Evolutionary conservation across 192 early-diverging fungal species (phyloP).

Genomic region (Obelidium mucronatum): DNA sequence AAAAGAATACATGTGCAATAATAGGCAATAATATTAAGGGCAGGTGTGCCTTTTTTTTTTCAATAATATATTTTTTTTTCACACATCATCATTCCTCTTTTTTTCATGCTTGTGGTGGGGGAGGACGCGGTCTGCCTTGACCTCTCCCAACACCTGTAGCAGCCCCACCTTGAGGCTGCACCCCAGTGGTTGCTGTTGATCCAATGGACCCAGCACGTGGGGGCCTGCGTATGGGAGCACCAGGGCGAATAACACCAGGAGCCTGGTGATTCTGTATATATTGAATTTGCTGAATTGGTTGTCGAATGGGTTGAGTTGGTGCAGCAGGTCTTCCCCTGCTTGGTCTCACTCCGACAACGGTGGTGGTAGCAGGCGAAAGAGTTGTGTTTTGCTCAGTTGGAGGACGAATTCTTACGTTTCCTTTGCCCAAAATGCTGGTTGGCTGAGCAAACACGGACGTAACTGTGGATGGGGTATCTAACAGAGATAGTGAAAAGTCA

Average conservation of each 20-base stretch:
- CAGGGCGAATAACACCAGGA: background rate
- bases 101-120: background rate
- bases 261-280: background rate
- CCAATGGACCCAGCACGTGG: background rate
- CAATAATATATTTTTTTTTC: background rate
- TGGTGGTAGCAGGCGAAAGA: background rate
- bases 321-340: background rate
- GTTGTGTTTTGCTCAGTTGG: background rate
- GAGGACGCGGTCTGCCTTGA: background rate
- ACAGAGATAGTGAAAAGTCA: too few species aligned
- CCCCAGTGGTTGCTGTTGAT: background rate
- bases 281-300: background rate
- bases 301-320: background rate
- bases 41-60: background rate
- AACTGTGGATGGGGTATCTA: background rate
- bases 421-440: background rate
- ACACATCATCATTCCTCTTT: background rate
- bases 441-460: background rate
- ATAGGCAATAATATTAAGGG: background rate
- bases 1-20: too few species aligned
- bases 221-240: background rate
- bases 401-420: background rate
- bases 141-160: background rate
- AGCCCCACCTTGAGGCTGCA: background rate
- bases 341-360: background rate